Conservation (phyloP, 2,329 filamentous ascomycete genomes). For the Penicillium sp. region DNA sequence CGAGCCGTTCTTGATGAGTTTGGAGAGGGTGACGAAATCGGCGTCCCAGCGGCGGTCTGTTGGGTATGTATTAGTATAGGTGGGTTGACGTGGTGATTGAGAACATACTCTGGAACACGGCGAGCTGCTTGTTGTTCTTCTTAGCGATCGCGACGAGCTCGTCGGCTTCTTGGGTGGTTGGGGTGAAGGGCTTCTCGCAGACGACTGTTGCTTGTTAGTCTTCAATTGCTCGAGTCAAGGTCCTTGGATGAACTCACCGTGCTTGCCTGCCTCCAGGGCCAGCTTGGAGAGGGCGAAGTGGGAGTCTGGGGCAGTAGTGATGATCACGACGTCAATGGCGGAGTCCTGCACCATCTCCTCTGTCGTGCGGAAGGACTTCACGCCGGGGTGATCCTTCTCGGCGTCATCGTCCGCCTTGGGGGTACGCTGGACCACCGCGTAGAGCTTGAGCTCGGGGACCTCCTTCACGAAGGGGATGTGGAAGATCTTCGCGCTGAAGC, state of each 20-base stretch:
- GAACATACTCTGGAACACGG: slow-evolving; percentile 67
- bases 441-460: slow-evolving; percentile 65
- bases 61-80: slow-evolving; percentile 4
- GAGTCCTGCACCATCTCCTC: slow-evolving; percentile 66
- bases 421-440: slow-evolving; percentile 74
- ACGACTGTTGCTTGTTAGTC: slow-evolving; percentile 52
- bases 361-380: slow-evolving; percentile 64
- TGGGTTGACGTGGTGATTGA: neutral
- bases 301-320: slow-evolving; percentile 71
- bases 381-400: slow-evolving; percentile 64
- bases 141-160: slow-evolving; percentile 60
- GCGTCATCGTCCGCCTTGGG: slow-evolving; percentile 67
- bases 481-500: slow-evolving; percentile 73
- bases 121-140: slow-evolving; percentile 55
- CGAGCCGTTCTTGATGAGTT: slow-evolving; percentile 59
- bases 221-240: neutral
- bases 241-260: slow-evolving; percentile 43
- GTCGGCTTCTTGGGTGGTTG: slow-evolving; percentile 67
- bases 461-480: slow-evolving; percentile 76
- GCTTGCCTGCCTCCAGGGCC: slow-evolving; percentile 70
- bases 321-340: slow-evolving; percentile 67
- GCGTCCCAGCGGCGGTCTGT: slow-evolving; percentile 71
- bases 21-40: slow-evolving; percentile 71
- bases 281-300: slow-evolving; percentile 67
- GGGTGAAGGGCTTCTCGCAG: slow-evolving; percentile 81